Evolutionary conservation across 306 rosid genomes (phyloP).

Genomic region (Citrullus mucosospermus): DNA sequence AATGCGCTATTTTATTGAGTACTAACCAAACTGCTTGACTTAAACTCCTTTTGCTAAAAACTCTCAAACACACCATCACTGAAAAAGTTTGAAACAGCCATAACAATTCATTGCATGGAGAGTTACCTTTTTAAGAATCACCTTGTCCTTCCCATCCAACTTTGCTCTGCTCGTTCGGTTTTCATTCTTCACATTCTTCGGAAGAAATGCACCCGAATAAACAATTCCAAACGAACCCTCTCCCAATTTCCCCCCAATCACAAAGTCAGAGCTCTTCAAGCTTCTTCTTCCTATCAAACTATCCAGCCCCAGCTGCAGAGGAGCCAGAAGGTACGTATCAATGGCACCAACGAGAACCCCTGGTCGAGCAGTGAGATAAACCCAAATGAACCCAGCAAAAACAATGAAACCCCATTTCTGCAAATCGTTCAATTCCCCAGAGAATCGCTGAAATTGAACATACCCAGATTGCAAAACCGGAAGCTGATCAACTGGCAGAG

Average conservation of each 20-base stretch:
- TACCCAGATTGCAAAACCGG: constrained; percentile 42
- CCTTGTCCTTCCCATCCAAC: constrained; percentile 45
- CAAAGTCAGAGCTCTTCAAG: constrained; percentile 52
- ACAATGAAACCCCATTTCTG: constrained; percentile 52
- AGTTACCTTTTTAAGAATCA: constrained; percentile 79
- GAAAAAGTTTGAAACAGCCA: neutral
- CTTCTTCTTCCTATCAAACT: constrained; percentile 58
- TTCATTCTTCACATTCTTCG: constrained; percentile 34
- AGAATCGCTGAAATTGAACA: constrained; percentile 29
- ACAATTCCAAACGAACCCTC: constrained; percentile 94
- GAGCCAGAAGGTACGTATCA: constrained; percentile 85
- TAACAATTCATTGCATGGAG: neutral
- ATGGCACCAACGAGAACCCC: constrained; percentile 89
- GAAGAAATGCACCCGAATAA: constrained; percentile 58
- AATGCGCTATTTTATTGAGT: neutral
- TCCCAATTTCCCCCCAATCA: constrained; percentile 65
- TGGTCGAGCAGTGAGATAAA: constrained; percentile 80
- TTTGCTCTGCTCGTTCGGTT: constrained; percentile 18
- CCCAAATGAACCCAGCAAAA: constrained; percentile 59
- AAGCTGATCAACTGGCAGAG: constrained; percentile 37
- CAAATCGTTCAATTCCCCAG: constrained; percentile 38
- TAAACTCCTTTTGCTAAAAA: neutral
- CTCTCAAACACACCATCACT: neutral
- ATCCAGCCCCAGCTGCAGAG: constrained; percentile 63
- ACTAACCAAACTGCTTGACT: neutral